phyloP scores from a whole-genome alignment of 108 stramenopile genomes.

The Bacterosira constricta region DNA sequence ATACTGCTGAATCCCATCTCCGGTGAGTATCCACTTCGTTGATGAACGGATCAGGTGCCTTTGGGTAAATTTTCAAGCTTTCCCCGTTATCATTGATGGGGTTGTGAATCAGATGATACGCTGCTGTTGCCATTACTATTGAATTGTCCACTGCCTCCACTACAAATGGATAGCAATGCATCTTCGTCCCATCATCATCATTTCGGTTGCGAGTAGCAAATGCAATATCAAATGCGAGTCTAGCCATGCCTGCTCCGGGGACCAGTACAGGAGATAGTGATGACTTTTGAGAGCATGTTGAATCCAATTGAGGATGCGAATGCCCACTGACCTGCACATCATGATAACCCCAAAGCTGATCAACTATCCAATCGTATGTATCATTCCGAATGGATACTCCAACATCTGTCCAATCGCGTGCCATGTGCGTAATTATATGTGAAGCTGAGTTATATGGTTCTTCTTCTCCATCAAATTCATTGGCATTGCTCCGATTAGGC shows the following conservation, averaged over 20 bases:
- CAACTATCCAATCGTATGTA: conserved; percentile 70
- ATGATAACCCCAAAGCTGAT: conserved; percentile 47
- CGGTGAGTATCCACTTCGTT: conserved; percentile 78
- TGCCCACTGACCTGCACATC: neutral
- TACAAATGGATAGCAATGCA: conserved; percentile 34
- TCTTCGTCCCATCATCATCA: neutral
- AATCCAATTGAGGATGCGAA: neutral
- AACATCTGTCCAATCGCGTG: conserved; percentile 70
- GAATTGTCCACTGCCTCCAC: conserved; percentile 86
- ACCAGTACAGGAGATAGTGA: conserved; percentile 59
- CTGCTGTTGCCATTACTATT: conserved; percentile 74
- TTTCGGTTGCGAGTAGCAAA: conserved; percentile 9
- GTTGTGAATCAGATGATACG: conserved; percentile 52
- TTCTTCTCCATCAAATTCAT: conserved; percentile 7
- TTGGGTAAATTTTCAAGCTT: conserved; percentile 56
- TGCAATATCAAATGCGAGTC: conserved; percentile 76
- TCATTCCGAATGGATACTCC: conserved; percentile 51
- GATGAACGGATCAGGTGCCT: conserved; percentile 57
- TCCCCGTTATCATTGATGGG: neutral
- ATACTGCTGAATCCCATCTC: conserved; percentile 57
- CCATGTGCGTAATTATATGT: conserved; percentile 75
- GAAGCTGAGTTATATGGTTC: conserved; percentile 61
- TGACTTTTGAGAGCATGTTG: neutral
- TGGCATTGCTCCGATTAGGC: neutral
- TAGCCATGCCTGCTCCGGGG: conserved; percentile 81